phyloP scores from a whole-genome alignment of 352 stramenopile species.

The Peronospora farinosa region DNA sequence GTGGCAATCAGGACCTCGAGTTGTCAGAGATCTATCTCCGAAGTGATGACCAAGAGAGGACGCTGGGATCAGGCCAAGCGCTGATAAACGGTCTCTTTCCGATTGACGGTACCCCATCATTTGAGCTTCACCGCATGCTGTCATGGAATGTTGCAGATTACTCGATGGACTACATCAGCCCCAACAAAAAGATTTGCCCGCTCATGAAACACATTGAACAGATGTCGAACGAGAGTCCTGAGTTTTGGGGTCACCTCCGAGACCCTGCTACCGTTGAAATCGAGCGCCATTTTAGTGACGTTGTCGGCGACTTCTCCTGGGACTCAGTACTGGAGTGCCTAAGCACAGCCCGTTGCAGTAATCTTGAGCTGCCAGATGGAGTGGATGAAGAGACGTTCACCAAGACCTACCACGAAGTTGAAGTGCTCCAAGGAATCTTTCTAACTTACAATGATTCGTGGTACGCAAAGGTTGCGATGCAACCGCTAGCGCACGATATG shows the following conservation, averaged over 20 bases:
- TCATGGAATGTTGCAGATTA: slow-evolving; percentile 74
- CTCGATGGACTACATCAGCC: slow-evolving; percentile 71
- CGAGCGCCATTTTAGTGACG: slow-evolving; percentile 47
- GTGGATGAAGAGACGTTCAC: slow-evolving; percentile 71
- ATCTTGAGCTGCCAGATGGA: slow-evolving; percentile 50
- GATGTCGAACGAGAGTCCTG: slow-evolving; percentile 45
- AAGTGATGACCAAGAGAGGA: slow-evolving; percentile 81
- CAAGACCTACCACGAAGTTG: slow-evolving; percentile 70
- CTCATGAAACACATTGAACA: slow-evolving; percentile 68
- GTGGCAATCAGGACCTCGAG: slow-evolving; percentile 30
- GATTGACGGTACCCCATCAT: slow-evolving; percentile 37
- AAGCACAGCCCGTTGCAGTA: slow-evolving; percentile 76
- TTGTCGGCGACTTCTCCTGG: slow-evolving; percentile 81
- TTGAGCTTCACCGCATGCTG: slow-evolving; percentile 56
- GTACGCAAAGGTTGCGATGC: slow-evolving; percentile 81
- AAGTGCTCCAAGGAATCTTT: slow-evolving; percentile 55
- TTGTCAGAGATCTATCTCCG: slow-evolving; percentile 64
- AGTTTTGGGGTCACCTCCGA: slow-evolving; percentile 48
- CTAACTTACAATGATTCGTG: slow-evolving; percentile 74
- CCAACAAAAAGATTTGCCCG: slow-evolving; percentile 73
- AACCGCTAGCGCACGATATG: slow-evolving; percentile 72
- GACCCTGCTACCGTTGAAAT: slow-evolving; percentile 42
- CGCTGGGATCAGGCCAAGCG: slow-evolving; percentile 73
- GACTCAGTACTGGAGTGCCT: slow-evolving; percentile 72
- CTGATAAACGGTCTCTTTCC: slow-evolving; percentile 78